Evolutionary conservation across 768 basidiomycete species (phyloP).

Genomic region (Auriscalpium microsporum): DNA sequence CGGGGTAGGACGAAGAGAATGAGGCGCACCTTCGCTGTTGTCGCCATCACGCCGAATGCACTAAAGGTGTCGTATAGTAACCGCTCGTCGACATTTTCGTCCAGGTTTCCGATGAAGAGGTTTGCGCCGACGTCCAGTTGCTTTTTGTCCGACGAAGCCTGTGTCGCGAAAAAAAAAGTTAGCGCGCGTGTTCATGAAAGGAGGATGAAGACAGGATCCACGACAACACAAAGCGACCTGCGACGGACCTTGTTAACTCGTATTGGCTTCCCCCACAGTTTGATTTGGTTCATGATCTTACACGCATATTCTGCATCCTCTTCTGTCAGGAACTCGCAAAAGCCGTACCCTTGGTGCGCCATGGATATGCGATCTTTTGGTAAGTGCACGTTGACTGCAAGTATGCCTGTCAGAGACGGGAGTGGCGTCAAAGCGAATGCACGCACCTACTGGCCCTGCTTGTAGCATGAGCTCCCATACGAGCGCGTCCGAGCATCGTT

Average conservation of each 20-base stretch:
- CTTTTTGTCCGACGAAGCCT: constrained; percentile 98
- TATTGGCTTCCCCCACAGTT: constrained; percentile 97
- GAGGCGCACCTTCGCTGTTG: constrained; percentile 69
- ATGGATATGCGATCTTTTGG: constrained; percentile 98
- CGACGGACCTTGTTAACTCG: constrained; percentile 90
- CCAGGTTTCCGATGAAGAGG: constrained; percentile 91
- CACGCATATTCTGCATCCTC: constrained; percentile 99
- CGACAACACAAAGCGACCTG: background rate
- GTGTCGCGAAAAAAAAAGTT: background rate
- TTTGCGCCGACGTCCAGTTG: constrained; percentile 98
- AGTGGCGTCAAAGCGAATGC: background rate
- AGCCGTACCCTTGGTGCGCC: constrained; percentile 98
- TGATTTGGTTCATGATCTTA: constrained; percentile 99
- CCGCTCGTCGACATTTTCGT: constrained; percentile 91
- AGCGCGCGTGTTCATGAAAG: background rate
- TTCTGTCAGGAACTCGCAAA: constrained; percentile 98
- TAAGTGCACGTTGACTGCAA: constrained; percentile 87
- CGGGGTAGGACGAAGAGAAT: background rate
- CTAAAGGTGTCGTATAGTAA: constrained; percentile 92
- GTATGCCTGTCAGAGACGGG: background rate
- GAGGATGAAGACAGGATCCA: too few relatives aligned
- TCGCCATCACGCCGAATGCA: constrained; percentile 89
- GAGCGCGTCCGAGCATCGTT: constrained; percentile 86
- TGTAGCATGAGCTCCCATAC: constrained; percentile 99
- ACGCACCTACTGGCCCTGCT: constrained; percentile 95